Evolutionary conservation across 73 alveolate species (phyloP).

Genomic region (Stentor roeselii): DNA sequence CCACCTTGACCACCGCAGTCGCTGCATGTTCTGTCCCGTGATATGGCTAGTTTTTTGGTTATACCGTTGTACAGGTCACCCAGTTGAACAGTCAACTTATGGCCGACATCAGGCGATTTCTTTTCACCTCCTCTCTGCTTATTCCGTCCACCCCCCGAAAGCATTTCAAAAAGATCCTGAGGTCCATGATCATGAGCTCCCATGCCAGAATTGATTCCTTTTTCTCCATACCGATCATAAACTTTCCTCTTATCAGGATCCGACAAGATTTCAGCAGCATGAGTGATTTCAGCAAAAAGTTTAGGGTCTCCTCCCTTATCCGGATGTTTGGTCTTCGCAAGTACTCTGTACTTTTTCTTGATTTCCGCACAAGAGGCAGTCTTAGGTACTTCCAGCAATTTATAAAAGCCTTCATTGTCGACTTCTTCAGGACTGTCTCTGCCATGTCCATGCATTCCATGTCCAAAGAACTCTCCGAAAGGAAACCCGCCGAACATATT

Average conservation of each 20-base stretch:
- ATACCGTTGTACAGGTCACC: conserved; percentile 89
- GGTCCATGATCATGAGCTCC: conserved; percentile 74
- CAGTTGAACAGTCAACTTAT: conserved; percentile 72
- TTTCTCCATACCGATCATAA: conserved; percentile 95
- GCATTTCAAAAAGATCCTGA: conserved; percentile 63
- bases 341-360: conserved; percentile 83
- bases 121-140: conserved; percentile 65
- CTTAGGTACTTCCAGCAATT: conserved; percentile 82
- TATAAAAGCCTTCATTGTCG: conserved; percentile 82
- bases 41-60: conserved; percentile 70
- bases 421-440: no score
- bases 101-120: conserved; percentile 69
- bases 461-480: conserved; percentile 8
- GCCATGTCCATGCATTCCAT: not conserved
- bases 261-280: conserved; percentile 82
- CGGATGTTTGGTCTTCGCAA: conserved; percentile 90
- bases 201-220: conserved; percentile 92
- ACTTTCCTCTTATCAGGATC: conserved; percentile 91
- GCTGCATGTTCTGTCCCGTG: conserved; percentile 78
- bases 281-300: conserved; percentile 84
- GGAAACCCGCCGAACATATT: no score
- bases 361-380: conserved; percentile 80
- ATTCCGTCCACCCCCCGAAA: conserved; percentile 73
- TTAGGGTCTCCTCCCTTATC: conserved; percentile 97
- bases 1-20: conserved; percentile 87